Conservation (phyloP, 305 asterid species). For the Rubia tinctorum region DNA sequence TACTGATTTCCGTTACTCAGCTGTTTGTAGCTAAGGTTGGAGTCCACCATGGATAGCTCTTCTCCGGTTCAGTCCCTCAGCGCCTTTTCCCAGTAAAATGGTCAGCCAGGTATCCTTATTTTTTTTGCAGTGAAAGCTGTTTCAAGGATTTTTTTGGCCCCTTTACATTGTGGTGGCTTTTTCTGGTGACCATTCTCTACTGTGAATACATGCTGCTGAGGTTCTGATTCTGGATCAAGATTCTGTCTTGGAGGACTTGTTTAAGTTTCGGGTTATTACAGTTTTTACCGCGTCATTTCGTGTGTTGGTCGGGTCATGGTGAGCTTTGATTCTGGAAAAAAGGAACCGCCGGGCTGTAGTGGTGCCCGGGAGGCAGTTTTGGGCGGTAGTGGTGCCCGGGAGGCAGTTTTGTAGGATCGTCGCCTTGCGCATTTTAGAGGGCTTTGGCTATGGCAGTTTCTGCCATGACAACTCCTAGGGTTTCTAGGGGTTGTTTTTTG, state of each 20-base stretch:
- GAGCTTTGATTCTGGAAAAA: not conserved
- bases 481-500: not conserved
- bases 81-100: constrained; percentile 47
- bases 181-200: constrained; percentile 33
- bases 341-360: not conserved
- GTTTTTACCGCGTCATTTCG: not conserved
- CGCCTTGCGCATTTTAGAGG: not conserved
- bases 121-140: constrained; percentile 47
- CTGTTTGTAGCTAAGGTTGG: constrained; percentile 37
- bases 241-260: constrained; percentile 17
- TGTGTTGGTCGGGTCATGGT: not conserved
- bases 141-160: constrained; percentile 37
- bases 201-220: constrained; percentile 31
- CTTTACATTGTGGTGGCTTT: constrained; percentile 13
- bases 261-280: not conserved
- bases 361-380: not conserved
- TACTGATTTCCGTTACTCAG: constrained; percentile 16
- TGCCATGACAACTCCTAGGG: not conserved
- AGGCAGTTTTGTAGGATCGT: not conserved
- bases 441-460: constrained; percentile 2
- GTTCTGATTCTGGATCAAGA: constrained; percentile 32
- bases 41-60: constrained; percentile 44
- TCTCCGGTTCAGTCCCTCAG: constrained; percentile 30
- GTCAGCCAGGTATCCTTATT: constrained; percentile 27
- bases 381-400: not conserved